Evolutionary conservation across 2,329 filamentous ascomycete genomes (phyloP).

Genomic region (Fusarium albidum): DNA sequence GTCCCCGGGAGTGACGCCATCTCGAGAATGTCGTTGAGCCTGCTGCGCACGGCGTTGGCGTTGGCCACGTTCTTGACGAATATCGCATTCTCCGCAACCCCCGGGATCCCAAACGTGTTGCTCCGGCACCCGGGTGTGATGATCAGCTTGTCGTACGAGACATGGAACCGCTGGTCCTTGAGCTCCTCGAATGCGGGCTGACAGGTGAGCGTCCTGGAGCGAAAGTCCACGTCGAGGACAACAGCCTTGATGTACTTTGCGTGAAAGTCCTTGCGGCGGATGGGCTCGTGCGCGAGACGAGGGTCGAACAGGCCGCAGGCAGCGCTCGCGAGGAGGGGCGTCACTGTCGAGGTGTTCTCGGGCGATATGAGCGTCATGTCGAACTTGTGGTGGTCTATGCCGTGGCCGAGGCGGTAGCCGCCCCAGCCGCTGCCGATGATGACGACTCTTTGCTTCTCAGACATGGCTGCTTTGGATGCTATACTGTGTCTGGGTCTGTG

Average conservation of each 20-base stretch:
- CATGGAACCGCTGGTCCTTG: too few species aligned
- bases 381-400: background rate
- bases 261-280: background rate
- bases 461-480: background rate
- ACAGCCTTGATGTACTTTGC: background rate
- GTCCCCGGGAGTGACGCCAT: too few species aligned
- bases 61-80: too few species aligned
- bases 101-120: too few species aligned
- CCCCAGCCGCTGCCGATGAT: slow-evolving; percentile 1
- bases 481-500: too few species aligned
- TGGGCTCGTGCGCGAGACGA: background rate
- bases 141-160: too few species aligned
- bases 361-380: background rate
- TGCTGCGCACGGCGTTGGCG: too few species aligned
- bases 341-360: background rate
- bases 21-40: too few species aligned
- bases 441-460: background rate
- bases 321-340: background rate
- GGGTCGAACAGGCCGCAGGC: background rate
- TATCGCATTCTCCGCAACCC: too few species aligned
- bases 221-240: background rate
- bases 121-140: too few species aligned
- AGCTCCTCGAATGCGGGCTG: too few species aligned
- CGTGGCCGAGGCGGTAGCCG: background rate
- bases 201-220: background rate